Percentiles rank a stretch among this genome's conserved stretches.
Evolutionary conservation across 2,329 filamentous ascomycete genomes (phyloP).

Genomic region (Calonectria honghensis): DNA sequence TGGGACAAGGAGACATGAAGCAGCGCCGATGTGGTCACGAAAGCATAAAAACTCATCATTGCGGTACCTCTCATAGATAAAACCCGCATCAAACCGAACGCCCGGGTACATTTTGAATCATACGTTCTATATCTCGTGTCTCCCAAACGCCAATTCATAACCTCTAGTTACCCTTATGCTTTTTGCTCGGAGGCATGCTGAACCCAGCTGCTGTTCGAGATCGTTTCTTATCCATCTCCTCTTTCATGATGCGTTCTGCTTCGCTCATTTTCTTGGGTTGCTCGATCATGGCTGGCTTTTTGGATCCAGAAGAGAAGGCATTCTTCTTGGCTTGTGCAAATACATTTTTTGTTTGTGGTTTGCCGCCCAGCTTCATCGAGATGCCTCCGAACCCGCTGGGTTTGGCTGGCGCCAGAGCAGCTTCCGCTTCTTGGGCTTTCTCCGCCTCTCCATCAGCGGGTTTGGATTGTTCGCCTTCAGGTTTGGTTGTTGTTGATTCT

Average conservation of each 20-base stretch:
- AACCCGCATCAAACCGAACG: slow-evolving; percentile 46
- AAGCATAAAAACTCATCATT: slow-evolving; percentile 47
- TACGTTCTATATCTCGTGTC: slow-evolving; percentile 11
- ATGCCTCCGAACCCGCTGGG: slow-evolving; percentile 63
- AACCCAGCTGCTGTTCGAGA: slow-evolving; percentile 69
- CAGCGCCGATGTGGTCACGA: slow-evolving; percentile 34
- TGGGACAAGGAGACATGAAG: slow-evolving; percentile 36
- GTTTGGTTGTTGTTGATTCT: slow-evolving; percentile 37
- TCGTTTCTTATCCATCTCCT: slow-evolving; percentile 84
- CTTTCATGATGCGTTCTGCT: slow-evolving; percentile 91
- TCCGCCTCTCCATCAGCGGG: slow-evolving; percentile 23
- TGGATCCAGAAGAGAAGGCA: slow-evolving; percentile 74
- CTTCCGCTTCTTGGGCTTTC: slow-evolving; percentile 39
- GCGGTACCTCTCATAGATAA: slow-evolving; percentile 57
- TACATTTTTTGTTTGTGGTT: slow-evolving; percentile 84
- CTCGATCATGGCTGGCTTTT: slow-evolving; percentile 76
- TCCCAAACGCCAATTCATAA: slow-evolving; percentile 39
- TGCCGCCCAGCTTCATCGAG: slow-evolving; percentile 79
- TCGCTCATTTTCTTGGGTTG: slow-evolving; percentile 90
- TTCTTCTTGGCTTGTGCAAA: slow-evolving; percentile 83
- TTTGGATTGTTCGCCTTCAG: slow-evolving; percentile 38
- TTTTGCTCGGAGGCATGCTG: slow-evolving; percentile 70
- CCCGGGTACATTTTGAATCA: slow-evolving; percentile 39
- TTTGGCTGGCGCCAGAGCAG: slow-evolving; percentile 54
- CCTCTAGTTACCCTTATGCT: slow-evolving; percentile 64